Base-by-base conservation (phyloP, 176 grass and related monocot genomes). In the Dactylis glomerata region DNA sequence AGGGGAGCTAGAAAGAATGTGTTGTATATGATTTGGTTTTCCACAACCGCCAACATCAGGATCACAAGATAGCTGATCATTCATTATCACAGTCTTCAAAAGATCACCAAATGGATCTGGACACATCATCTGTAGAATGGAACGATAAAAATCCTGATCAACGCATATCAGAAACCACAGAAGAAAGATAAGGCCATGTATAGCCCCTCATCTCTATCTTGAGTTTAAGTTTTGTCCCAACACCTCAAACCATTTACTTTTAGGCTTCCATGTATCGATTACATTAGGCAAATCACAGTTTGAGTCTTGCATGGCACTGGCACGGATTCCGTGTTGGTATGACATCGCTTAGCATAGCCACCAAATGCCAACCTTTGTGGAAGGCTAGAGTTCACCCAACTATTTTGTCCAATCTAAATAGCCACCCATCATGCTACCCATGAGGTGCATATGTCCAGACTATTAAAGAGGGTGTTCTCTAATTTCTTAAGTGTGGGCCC, bases 41-140 rank as follows among this genome's bases (percentile, higher is more conserved):
- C 96, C 91, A 71, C 96, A 99, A 57, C 96, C 96, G 4, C 90
- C 91, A 88, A 34, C 87, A 57, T 96, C 96, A 44, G 71, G 68
- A 94, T 99, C 96, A 90, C 96, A 99, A 36, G 84, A 72, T 79
- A 94, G 88, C 36, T 92, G 96, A 72, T 99, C 88, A 79, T 94
- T 99, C 90, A 91, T 99, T 57, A 90, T 88, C 55, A 99, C 93
- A 66, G 90, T 92, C 84, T 96, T 96, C 88, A 99, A 72, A 62
- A 99, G 93, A 56, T 96, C 86, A 87, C 90, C 96, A 84, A 99
- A 96, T 63, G 86, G 85, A 78, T 94, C 88, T 78, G 85, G 42
- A 80, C 93, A 96, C 90, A 92, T 92, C 70, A 87, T 89, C 96
- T 99, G 90, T 57, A 86, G 47, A 8, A 71, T 79, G 34, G 47